phyloP scores from a whole-genome alignment of 768 basidiomycete genomes.

The Chalciporus pseudorubinellus region DNA sequence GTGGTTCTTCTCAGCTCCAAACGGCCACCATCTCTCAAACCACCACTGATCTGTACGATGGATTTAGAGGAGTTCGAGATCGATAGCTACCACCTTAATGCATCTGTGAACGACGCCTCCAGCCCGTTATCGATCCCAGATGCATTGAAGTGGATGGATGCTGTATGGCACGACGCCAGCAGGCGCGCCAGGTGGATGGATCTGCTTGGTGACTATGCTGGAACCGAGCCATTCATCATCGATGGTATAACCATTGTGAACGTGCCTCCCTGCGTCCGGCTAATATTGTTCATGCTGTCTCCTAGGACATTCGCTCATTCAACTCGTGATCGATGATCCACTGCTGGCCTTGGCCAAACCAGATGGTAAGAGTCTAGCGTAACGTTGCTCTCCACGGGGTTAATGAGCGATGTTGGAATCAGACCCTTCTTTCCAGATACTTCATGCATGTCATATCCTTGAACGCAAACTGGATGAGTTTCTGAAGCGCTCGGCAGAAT shows the following conservation, averaged over 20 bases:
- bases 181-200: slow-evolving; percentile 60
- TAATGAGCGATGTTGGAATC: background rate
- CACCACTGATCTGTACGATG: slow-evolving; percentile 23
- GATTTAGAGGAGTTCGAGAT: slow-evolving; percentile 41
- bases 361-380: slow-evolving; percentile 34
- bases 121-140: slow-evolving; percentile 12
- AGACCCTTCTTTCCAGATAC: slow-evolving; percentile 59
- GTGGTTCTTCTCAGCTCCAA: background rate
- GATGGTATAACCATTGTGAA: slow-evolving; percentile 45
- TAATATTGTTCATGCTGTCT: slow-evolving; percentile 1
- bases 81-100: slow-evolving; percentile 1
- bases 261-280: background rate
- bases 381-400: background rate
- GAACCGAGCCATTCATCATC: slow-evolving; percentile 61
- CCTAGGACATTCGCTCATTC: slow-evolving; percentile 61
- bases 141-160: slow-evolving; percentile 34
- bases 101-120: background rate
- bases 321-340: slow-evolving; percentile 56
- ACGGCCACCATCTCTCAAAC: background rate
- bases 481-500: slow-evolving; percentile 46
- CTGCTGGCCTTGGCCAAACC: slow-evolving; percentile 54
- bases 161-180: slow-evolving; percentile 39
- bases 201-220: slow-evolving; percentile 68
- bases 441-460: slow-evolving; percentile 56
- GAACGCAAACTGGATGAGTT: slow-evolving; percentile 54